Evolutionary conservation across 306 rosid genomes (phyloP).

Genomic region (Hippophae tibetana): DNA sequence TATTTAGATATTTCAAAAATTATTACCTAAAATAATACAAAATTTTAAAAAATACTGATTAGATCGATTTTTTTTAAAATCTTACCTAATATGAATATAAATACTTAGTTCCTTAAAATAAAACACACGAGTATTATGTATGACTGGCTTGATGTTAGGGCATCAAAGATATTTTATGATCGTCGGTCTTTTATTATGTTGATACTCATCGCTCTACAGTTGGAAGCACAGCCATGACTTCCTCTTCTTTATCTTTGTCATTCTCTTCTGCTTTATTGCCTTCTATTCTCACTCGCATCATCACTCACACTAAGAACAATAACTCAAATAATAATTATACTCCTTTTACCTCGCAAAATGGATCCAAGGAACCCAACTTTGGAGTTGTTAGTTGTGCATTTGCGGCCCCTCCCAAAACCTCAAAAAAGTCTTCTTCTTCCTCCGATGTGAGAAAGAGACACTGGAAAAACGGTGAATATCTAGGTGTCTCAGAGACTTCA

Average conservation of each 20-base stretch:
- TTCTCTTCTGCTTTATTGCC: conserved; percentile 59
- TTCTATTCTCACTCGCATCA: conserved; percentile 23
- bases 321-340: conserved; percentile 4
- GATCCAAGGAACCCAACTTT: conserved; percentile 23
- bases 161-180: no score
- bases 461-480: conserved; percentile 85
- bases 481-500: conserved; percentile 45
- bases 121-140: no score
- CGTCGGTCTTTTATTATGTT: no score
- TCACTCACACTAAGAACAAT: conserved; percentile 21
- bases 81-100: no score
- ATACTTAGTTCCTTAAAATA: no score
- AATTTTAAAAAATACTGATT: no score
- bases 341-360: neutral
- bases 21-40: no score
- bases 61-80: no score
- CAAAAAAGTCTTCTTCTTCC: conserved; percentile 20
- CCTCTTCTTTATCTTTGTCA: conserved; percentile 45
- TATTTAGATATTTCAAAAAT: no score
- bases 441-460: conserved; percentile 44
- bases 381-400: conserved; percentile 31
- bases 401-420: conserved; percentile 36
- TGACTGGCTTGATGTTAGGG: no score
- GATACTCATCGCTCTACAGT: no score
- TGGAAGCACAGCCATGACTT: conserved; percentile 9